Conservation (phyloP, 1,284 basidiomycete genomes). For the Entoloma clypeatum region DNA sequence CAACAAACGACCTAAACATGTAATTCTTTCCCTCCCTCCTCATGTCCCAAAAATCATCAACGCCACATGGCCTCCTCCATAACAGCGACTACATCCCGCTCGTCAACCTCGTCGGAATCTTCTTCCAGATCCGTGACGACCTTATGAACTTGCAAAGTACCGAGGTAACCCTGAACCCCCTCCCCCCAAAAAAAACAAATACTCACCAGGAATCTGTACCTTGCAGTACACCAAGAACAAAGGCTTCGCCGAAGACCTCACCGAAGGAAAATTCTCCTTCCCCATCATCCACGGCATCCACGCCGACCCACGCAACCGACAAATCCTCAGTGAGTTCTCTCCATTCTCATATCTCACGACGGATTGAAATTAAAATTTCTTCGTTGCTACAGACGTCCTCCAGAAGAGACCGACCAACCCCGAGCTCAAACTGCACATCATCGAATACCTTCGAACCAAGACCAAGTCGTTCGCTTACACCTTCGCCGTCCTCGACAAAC, state of each 20-base stretch:
- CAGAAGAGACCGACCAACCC: constrained; percentile 83
- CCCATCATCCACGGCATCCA: constrained; percentile 89
- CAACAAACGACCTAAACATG: constrained; percentile 59
- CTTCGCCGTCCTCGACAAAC: constrained; percentile 48
- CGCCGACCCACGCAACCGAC: constrained; percentile 67
- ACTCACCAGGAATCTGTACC: too few species aligned
- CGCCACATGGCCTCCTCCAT: constrained; percentile 5
- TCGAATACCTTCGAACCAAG: constrained; percentile 61
- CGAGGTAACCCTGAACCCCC: constrained; percentile 46
- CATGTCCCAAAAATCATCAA: not conserved
- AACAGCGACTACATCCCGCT: constrained; percentile 85
- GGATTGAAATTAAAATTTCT: not conserved
- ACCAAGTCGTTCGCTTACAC: constrained; percentile 81
- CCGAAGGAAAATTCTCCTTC: constrained; percentile 96
- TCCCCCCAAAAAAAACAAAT: too few species aligned
- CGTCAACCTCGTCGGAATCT: constrained; percentile 91
- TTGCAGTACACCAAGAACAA: constrained; percentile 85
- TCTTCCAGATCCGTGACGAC: constrained; percentile 96
- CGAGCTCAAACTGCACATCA: constrained; percentile 75
- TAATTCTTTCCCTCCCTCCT: constrained; percentile 33
- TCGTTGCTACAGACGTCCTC: constrained; percentile 62
- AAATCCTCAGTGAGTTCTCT: constrained; percentile 70
- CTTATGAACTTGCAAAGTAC: constrained; percentile 93
- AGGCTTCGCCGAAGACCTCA: constrained; percentile 92
- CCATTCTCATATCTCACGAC: not conserved